phyloP scores from a whole-genome alignment of 2,329 filamentous ascomycete genomes.

The Diplocarpon mali region DNA sequence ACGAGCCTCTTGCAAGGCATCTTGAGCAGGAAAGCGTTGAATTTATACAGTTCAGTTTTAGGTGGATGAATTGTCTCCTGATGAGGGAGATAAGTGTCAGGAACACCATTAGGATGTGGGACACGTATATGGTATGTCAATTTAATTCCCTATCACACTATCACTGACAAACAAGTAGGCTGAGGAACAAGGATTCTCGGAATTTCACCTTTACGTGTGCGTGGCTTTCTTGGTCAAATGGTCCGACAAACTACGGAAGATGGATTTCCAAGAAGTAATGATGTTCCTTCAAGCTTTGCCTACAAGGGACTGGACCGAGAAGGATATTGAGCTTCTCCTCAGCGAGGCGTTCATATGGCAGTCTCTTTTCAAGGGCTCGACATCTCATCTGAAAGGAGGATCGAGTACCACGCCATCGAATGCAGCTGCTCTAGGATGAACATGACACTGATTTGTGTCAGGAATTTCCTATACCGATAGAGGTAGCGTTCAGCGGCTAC shows the following conservation, averaged over 20 bases:
- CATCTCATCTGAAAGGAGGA: conserved; percentile 67
- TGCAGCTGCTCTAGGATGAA: conserved; percentile 8
- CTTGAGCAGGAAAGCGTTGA: conserved; percentile 86
- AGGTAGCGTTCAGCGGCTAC: no score
- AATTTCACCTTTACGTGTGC: conserved; percentile 97
- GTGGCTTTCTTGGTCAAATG: conserved; percentile 97
- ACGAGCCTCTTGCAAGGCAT: conserved; percentile 73
- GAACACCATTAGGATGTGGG: conserved; percentile 98
- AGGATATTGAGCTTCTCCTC: conserved; percentile 89
- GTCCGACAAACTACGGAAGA: conserved; percentile 87
- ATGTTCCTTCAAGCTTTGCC: conserved; percentile 97
- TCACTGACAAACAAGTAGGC: conserved; percentile 40
- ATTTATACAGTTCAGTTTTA: conserved; percentile 98
- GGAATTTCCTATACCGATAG: no score
- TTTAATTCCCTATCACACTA: background rate
- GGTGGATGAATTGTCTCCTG: conserved; percentile 98
- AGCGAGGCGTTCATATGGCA: conserved; percentile 99
- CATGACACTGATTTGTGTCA: no score
- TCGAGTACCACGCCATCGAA: conserved; percentile 26
- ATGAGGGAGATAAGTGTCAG: conserved; percentile 96
- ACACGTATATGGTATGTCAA: conserved; percentile 80
- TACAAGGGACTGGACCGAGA: conserved; percentile 90
- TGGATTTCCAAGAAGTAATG: conserved; percentile 98
- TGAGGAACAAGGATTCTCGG: conserved; percentile 95
- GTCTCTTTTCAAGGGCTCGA: conserved; percentile 87